Evolutionary conservation across 768 basidiomycete species (phyloP).

Genomic region (Tubosaeta brunneosetosa): DNA sequence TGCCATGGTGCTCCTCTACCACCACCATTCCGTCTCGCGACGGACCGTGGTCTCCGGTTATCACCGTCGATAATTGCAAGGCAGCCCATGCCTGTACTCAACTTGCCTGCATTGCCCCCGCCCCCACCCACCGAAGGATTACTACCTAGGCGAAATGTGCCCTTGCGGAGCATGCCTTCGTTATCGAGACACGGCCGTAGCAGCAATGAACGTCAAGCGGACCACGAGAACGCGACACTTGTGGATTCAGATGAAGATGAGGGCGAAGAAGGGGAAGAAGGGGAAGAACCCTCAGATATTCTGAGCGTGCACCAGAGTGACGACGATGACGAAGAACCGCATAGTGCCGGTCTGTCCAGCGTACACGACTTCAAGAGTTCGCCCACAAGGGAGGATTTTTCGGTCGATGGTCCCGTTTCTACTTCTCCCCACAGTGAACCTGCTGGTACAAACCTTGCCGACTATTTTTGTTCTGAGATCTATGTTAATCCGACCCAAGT

Average conservation of each 20-base stretch:
- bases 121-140: constrained; percentile 14
- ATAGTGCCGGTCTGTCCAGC: constrained; percentile 17
- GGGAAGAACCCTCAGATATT: constrained; percentile 34
- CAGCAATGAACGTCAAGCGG: constrained; percentile 18
- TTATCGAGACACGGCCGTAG: constrained; percentile 37
- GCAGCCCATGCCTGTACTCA: constrained; percentile 43
- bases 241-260: constrained; percentile 34
- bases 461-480: constrained; percentile 7
- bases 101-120: constrained; percentile 44
- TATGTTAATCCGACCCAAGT: constrained; percentile 3
- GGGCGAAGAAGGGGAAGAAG: constrained; percentile 31
- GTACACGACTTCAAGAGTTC: neutral
- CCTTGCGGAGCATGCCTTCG: constrained; percentile 53
- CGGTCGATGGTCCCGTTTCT: constrained; percentile 1
- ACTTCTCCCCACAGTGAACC: neutral
- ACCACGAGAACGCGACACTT: constrained; percentile 18
- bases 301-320: constrained; percentile 35
- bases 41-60: constrained; percentile 38
- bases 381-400: neutral
- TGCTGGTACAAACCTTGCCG: neutral
- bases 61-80: constrained; percentile 44
- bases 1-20: constrained; percentile 14
- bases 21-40: constrained; percentile 20
- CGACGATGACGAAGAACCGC: constrained; percentile 30
- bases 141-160: constrained; percentile 18